phyloP scores from a whole-genome alignment of 2,329 filamentous ascomycete species.

The Colletotrichum noveboracense region DNA sequence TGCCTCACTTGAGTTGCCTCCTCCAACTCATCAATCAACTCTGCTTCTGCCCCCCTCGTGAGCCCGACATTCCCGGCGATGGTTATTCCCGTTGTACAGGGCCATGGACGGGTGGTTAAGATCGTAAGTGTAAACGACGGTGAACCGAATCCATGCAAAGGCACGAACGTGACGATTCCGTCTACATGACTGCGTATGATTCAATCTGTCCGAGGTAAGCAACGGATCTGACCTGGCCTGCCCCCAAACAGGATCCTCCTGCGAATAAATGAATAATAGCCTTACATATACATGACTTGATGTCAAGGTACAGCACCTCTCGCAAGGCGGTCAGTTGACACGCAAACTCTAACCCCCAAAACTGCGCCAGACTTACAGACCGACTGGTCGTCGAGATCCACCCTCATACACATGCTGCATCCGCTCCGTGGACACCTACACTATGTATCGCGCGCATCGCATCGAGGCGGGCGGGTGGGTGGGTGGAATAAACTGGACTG shows the following conservation, averaged over 20 bases:
- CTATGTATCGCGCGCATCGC: constrained; percentile 17
- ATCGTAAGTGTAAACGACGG: not conserved
- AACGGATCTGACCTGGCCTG: not conserved
- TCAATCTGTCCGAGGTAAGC: not conserved
- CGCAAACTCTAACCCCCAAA: constrained; percentile 14
- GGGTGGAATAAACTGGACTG: constrained; percentile 1
- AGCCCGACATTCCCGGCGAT: not conserved
- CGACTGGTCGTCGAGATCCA: constrained; percentile 8
- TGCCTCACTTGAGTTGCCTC: not conserved
- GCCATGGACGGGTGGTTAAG: not conserved
- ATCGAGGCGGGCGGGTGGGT: not conserved
- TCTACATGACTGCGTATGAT: not conserved
- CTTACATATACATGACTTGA: constrained; percentile 2
- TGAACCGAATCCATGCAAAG: not conserved
- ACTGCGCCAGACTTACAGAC: not conserved
- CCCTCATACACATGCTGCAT: not conserved
- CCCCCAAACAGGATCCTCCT: not conserved
- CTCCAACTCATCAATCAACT: not conserved
- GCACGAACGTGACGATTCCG: not conserved
- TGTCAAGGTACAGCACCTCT: not conserved
- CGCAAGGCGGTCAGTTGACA: constrained; percentile 18
- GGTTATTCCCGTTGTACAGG: not conserved
- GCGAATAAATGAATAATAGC: not conserved
- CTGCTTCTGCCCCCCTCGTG: not conserved
- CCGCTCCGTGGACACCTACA: constrained; percentile 1